phyloP scores from a whole-genome alignment of 352 stramenopile genomes.

The Phytophthora pistaciae region DNA sequence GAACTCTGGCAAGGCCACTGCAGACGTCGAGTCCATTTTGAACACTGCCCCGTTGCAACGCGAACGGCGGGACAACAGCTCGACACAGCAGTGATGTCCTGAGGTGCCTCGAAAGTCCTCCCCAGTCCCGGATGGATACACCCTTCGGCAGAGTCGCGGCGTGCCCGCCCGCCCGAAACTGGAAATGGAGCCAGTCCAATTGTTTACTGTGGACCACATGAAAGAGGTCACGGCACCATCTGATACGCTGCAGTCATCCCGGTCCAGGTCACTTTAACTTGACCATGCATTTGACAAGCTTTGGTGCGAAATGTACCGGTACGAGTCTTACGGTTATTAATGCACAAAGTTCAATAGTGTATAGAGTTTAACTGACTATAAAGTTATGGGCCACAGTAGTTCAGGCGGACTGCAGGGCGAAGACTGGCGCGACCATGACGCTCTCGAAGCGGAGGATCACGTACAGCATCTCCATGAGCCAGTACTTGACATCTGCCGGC shows the following conservation, averaged over 20 bases:
- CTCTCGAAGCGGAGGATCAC: slow-evolving; percentile 54
- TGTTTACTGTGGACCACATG: slow-evolving; percentile 11
- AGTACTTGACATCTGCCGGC: slow-evolving; percentile 38
- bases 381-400: too few species aligned
- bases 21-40: slow-evolving; percentile 11
- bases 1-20: slow-evolving; percentile 18
- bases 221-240: slow-evolving; percentile 1
- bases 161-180: neutral
- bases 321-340: too few species aligned
- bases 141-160: slow-evolving; percentile 8
- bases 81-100: neutral
- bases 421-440: slow-evolving; percentile 44
- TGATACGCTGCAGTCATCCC: neutral
- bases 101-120: too few species aligned
- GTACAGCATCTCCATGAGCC: slow-evolving; percentile 60
- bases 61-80: neutral
- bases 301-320: too few species aligned
- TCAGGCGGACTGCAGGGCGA: slow-evolving; percentile 19
- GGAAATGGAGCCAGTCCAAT: slow-evolving; percentile 14
- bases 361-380: neutral
- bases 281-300: too few species aligned
- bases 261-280: neutral
- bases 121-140: neutral
- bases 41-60: neutral
- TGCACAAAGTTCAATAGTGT: too few species aligned